These are phyloP conservation scores for Pseudogymnoascus sp. DNA, from an alignment of 2,329 filamentous ascomycete genomes.

Conservation along the genomic window DNA sequence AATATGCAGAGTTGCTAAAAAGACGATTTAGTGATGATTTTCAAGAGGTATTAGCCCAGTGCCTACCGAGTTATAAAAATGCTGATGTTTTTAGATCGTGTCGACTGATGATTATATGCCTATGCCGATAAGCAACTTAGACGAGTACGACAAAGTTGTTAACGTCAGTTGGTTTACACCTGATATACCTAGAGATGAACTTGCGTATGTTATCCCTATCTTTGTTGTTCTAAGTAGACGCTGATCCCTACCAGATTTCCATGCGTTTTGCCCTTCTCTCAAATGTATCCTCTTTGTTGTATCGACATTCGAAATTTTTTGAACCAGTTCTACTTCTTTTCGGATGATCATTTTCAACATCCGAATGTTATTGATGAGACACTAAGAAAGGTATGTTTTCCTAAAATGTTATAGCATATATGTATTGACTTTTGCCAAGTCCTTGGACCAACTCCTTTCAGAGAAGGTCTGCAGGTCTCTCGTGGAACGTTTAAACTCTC, in stretches of 20 bases:
- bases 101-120: slow-evolving; percentile 99
- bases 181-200: slow-evolving; percentile 66
- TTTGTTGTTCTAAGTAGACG: background rate
- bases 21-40: slow-evolving; percentile 91
- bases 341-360: slow-evolving; percentile 90
- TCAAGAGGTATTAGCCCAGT: slow-evolving; percentile 56
- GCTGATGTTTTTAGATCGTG: slow-evolving; percentile 45
- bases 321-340: slow-evolving; percentile 97
- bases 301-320: slow-evolving; percentile 97
- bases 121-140: slow-evolving; percentile 84
- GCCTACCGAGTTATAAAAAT: background rate
- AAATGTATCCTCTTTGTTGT: slow-evolving; percentile 98
- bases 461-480: slow-evolving; percentile 86
- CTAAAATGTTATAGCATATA: background rate
- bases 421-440: slow-evolving; percentile 40
- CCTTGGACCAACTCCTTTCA: slow-evolving; percentile 88
- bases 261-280: slow-evolving; percentile 91
- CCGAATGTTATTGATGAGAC: slow-evolving; percentile 86
- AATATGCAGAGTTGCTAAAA: slow-evolving; percentile 87
- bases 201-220: slow-evolving; percentile 49
- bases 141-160: slow-evolving; percentile 93
- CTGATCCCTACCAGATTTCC: slow-evolving; percentile 58
- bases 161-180: slow-evolving; percentile 94
- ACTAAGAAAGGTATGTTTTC: slow-evolving; percentile 57
- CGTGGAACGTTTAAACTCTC: slow-evolving; percentile 78